Base-by-base conservation (phyloP, 2,329 filamentous ascomycete species). In the Emericellopsis cladophorae region DNA sequence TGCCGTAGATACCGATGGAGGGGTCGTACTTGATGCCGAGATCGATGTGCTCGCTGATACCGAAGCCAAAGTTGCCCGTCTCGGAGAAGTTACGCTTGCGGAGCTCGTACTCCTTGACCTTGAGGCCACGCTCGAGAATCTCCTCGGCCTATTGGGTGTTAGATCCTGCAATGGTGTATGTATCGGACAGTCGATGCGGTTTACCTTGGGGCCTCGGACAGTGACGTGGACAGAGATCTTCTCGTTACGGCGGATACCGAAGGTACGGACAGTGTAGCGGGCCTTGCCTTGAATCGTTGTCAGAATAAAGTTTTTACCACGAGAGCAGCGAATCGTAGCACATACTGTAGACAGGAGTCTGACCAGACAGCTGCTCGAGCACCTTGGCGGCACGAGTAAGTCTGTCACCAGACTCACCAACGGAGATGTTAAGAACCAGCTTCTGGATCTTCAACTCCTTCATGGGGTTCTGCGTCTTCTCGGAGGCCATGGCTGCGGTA, bases 61-160 rank as follows among this genome's bases (percentile, higher is more conserved):
- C 92, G 80, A 98, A 98, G 58, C 92, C 92, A 68, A 98, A 98
- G 84, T 95, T 95, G 67, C 92, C 92, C 54, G 90, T 96, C 81
- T 95, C 87, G 65, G 83, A 90, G 84, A 98, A 98, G 86, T 98
- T 98, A 72, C 85, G 84, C 81, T 92, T 95, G 74, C 87, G 84
- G 61, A 98, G 79, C 73, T 98, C 92, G 77, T 98, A 98, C 76
- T 98, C 92, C 88, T 98, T 98, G 81, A 98, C 92, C 84, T 98
- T 98, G 67, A 98, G 84, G 67, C 92, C 92, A 80, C 92, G 90
- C 86, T 98, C 92, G 65, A 98, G 84, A 63, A 98, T 98, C 75
- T 98, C 92, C 81, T 98, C 92, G 50, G 92, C 92, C 84, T 78
- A 42, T 18, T 14, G 10, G 9, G 18, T 46, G 49, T 62, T 53